phyloP scores from a whole-genome alignment of 768 basidiomycete species.

The Kwoniella newhampshirensis region DNA sequence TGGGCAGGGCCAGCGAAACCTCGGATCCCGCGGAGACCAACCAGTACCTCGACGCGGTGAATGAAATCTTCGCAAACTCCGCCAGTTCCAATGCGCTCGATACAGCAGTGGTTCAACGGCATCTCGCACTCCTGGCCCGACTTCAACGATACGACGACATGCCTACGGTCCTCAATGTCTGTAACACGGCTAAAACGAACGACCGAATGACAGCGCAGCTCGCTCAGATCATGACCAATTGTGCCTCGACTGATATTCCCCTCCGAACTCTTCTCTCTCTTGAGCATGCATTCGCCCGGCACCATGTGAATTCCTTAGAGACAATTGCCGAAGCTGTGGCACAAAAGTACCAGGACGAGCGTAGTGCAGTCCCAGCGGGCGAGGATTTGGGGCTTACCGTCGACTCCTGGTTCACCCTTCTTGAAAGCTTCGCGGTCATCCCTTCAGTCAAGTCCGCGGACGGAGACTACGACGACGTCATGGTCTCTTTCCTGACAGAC shows the following conservation, averaged over 20 bases:
- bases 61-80: neutral
- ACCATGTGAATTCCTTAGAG: neutral
- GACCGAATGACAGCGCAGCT: neutral
- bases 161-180: conserved; percentile 1
- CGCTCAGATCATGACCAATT: neutral
- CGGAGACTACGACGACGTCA: conserved; percentile 29
- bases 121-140: conserved; percentile 11
- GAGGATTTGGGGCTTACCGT: conserved; percentile 5
- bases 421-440: conserved; percentile 10
- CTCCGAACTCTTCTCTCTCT: conserved; percentile 3
- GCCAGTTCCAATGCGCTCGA: conserved; percentile 8
- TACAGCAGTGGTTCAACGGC: neutral
- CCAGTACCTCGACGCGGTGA: conserved; percentile 1
- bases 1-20: neutral
- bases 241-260: conserved; percentile 5
- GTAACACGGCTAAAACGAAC: neutral
- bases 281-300: conserved; percentile 2
- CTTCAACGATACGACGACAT: conserved; percentile 7
- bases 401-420: conserved; percentile 11
- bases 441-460: neutral
- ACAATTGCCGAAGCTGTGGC: conserved; percentile 4
- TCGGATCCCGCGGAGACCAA: neutral
- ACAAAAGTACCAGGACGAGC: conserved; percentile 10
- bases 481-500: conserved; percentile 27
- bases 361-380: neutral